phyloP scores from a whole-genome alignment of 345 rosid species.

The Eucalyptus fibrosa region DNA sequence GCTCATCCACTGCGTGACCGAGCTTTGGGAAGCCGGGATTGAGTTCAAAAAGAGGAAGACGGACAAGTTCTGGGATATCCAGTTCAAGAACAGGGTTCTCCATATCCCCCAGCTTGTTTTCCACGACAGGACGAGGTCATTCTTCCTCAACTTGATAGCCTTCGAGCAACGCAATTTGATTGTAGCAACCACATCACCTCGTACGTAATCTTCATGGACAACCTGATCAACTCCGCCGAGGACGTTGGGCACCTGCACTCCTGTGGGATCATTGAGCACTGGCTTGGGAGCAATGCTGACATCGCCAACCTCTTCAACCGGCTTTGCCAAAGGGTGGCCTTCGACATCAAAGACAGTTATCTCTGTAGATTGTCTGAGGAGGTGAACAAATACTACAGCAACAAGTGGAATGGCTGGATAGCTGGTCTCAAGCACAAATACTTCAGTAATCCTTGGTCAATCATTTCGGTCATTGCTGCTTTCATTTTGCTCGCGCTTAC shows the following conservation, averaged over 20 bases:
- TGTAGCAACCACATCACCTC: constrained; percentile 70
- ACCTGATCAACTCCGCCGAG: constrained; percentile 62
- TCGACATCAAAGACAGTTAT: constrained; percentile 50
- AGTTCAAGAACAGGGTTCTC: constrained; percentile 38
- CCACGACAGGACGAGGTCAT: constrained; percentile 79
- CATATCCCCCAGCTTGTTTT: constrained; percentile 41
- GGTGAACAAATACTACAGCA: constrained; percentile 29
- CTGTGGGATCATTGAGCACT: constrained; percentile 62
- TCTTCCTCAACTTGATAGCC: constrained; percentile 20
- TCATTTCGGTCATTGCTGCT: constrained; percentile 51
- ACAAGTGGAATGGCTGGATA: constrained; percentile 64
- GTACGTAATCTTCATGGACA: constrained; percentile 80
- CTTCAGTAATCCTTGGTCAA: neutral
- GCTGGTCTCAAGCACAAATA: constrained; percentile 61
- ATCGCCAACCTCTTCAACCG: constrained; percentile 78
- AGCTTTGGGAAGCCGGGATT: constrained; percentile 48
- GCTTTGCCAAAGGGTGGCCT: constrained; percentile 67
- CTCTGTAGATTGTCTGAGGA: constrained; percentile 44
- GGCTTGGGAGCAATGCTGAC: constrained; percentile 78
- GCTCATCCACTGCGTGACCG: too few relatives aligned
- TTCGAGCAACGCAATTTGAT: neutral
- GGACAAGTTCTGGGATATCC: constrained; percentile 71
- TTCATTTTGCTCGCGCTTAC: constrained; percentile 54
- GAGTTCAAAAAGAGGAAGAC: constrained; percentile 56
- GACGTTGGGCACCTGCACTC: constrained; percentile 70